Base-by-base conservation (phyloP, 495 filamentous ascomycete genomes). In the Jackrogersella multiformis region DNA sequence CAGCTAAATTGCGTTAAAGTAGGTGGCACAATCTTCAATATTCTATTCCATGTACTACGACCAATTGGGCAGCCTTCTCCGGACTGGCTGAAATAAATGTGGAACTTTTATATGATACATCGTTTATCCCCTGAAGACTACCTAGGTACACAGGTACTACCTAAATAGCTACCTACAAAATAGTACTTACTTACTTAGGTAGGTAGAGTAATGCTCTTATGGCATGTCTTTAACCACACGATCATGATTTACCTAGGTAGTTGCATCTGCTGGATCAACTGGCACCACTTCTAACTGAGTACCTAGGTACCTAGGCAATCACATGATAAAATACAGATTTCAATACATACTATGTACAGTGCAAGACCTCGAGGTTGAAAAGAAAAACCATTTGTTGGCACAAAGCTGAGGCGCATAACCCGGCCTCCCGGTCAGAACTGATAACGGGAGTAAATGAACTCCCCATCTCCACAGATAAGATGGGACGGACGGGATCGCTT, bases 41-140 rank as follows among this genome's bases (percentile, higher is more conserved):
- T 23, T 38, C n/a, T n/a, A n/a, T n/a, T n/a, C n/a, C n/a, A 39
- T 21, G 24, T 32, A 42, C 60, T 69, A 69, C 15, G 44, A 55
- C 60, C 2, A 36, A 60, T 64, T 64, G 34, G 56, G 66, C 13
- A 67, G 26, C 54, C 12, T 13, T 68, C 60, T 69, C 66, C 66
- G 66, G 55, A 56, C 10, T 60, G 26, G 45, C 45, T 46, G 6
- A 9, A 12, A 7, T 5, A 45, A 24, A 12, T 56, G 30, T 61
- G 57, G 55, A 24, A 28, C 24, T 26, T 6, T 39, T 52, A 21
- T 44, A 44, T 15, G n/a, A 41, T 42, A 32, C 49, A 46, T 51
- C 18, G 23, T 54, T 16, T 18, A 30, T 52, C 26, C 32, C 57
- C 28, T 56, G 15, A 24, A 3, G 18, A 21, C 5, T 61, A 41